Evolutionary conservation across 148 eudicot species (phyloP).

Genomic region (Arbutus unedo): DNA sequence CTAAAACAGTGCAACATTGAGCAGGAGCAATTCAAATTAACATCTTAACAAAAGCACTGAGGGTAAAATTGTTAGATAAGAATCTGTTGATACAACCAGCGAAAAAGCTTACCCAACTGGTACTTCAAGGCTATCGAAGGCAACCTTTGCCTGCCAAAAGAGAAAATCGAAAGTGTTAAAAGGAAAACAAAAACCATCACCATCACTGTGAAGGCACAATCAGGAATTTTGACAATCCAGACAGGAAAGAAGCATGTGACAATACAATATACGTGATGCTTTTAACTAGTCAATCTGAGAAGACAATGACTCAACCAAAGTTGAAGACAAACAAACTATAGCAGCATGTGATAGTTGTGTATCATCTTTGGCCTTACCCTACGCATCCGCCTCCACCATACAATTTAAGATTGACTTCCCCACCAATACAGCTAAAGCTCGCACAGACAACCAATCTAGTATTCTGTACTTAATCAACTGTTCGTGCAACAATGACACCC

Average conservation of each 20-base stretch:
- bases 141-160: slow-evolving; percentile 52
- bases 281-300: neutral
- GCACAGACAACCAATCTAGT: neutral
- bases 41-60: neutral
- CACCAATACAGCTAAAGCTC: neutral
- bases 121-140: slow-evolving; percentile 69
- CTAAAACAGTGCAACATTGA: neutral
- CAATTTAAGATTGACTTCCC: neutral
- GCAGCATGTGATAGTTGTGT: neutral
- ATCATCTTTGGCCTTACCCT: neutral
- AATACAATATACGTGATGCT: neutral
- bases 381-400: neutral
- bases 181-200: neutral
- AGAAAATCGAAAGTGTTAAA: slow-evolving; percentile 2
- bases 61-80: neutral
- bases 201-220: neutral
- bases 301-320: neutral
- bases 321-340: neutral
- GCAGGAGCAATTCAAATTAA: neutral
- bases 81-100: neutral
- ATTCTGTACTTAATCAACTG: neutral
- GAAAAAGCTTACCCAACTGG: slow-evolving; percentile 57
- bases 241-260: neutral
- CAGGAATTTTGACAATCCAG: neutral
- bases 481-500: neutral